Evolutionary conservation across 2,329 filamentous ascomycete genomes (phyloP).

Genomic region (Pseudofabraea citricarpa): DNA sequence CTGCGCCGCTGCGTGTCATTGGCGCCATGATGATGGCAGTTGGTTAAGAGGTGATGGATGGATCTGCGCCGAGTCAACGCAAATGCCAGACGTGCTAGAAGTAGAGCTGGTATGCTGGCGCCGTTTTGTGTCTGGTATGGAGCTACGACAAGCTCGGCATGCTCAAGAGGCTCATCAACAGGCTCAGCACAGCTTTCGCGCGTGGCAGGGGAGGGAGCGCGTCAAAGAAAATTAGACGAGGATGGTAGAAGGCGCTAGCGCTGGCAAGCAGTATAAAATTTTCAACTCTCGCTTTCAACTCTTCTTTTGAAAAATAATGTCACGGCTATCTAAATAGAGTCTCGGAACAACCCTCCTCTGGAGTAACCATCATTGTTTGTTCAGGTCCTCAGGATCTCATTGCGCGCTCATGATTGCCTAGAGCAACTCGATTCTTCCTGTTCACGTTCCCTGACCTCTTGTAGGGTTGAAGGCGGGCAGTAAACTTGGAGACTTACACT

Average conservation of each 20-base stretch:
- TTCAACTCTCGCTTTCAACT: constrained; percentile 7
- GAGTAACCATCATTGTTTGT: constrained; percentile 72
- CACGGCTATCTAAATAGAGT: constrained; percentile 98
- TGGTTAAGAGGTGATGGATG: neutral
- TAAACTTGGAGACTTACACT: constrained; percentile 44
- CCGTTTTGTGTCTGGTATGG: too few relatives aligned
- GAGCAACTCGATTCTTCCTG: constrained; percentile 71
- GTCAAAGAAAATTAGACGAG: constrained; percentile 1
- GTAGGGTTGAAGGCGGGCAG: constrained; percentile 48
- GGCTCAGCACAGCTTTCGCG: too few relatives aligned
- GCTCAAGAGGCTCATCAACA: too few relatives aligned
- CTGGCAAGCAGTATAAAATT: constrained; percentile 5
- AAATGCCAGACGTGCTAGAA: too few relatives aligned
- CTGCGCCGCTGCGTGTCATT: constrained; percentile 19
- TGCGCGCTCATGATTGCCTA: constrained; percentile 98
- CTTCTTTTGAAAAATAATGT: constrained; percentile 54
- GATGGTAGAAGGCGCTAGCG: too few relatives aligned
- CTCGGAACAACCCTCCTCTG: constrained; percentile 73
- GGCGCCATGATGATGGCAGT: constrained; percentile 27
- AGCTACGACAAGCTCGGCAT: too few relatives aligned
- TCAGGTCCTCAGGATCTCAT: constrained; percentile 79
- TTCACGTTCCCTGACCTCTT: constrained; percentile 61
- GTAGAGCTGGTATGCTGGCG: too few relatives aligned
- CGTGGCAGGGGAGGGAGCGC: too few relatives aligned
- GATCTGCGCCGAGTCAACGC: neutral